Evolutionary conservation across 441 rosid species (phyloP).

Genomic region (Sinapis alba): DNA sequence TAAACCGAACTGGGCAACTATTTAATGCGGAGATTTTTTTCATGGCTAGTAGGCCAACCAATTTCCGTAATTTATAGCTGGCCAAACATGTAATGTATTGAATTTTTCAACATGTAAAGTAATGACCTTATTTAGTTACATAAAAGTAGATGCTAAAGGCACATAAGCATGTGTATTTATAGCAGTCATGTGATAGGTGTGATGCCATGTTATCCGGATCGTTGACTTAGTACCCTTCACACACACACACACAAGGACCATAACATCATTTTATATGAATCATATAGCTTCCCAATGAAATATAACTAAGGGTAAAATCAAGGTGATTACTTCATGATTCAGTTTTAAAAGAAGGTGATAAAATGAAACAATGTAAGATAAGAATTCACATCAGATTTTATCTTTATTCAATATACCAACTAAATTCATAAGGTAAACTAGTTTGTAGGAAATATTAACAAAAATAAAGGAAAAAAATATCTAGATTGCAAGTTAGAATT

Average conservation of each 20-base stretch:
- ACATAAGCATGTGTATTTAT: slow-evolving; percentile 26
- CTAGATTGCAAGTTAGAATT: neutral
- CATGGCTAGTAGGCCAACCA: neutral
- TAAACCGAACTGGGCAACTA: neutral
- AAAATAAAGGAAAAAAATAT: neutral
- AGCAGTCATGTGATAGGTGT: slow-evolving; percentile 37
- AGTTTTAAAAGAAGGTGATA: neutral
- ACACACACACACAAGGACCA: slow-evolving; percentile 6
- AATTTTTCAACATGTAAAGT: neutral
- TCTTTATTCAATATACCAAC: neutral
- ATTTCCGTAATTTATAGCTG: neutral
- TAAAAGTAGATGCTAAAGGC: slow-evolving; percentile 7
- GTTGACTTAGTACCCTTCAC: slow-evolving; percentile 23
- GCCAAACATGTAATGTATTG: neutral
- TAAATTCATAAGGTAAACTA: neutral
- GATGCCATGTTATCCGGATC: slow-evolving; percentile 42
- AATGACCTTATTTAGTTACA: neutral
- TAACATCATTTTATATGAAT: neutral
- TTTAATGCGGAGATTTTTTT: neutral
- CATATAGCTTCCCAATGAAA: neutral
- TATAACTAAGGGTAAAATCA: neutral
- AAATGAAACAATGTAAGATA: neutral
- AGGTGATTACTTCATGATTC: neutral
- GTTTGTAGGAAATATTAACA: neutral
- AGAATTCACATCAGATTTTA: neutral